A percentile compares a stretch with the other conserved stretches of the same genome.
Conservation (phyloP, 495 filamentous ascomycete genomes). For the Parathielavia hyrcaniae region DNA sequence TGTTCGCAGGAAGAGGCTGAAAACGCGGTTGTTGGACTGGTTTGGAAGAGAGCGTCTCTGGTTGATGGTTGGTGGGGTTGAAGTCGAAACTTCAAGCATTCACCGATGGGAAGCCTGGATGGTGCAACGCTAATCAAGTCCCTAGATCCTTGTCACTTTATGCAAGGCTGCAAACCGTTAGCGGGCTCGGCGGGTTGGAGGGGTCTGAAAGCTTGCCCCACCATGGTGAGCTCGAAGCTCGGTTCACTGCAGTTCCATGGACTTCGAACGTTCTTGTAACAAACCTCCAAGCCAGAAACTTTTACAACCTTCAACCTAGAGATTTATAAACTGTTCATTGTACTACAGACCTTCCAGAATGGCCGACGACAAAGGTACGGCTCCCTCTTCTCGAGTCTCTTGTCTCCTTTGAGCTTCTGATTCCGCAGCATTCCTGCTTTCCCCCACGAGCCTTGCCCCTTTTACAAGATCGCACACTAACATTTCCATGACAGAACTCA, state of each 20-base stretch:
- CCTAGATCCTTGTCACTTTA: neutral
- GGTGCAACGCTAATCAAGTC: too few relatives aligned
- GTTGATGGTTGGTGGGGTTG: neutral
- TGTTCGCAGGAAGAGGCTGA: neutral
- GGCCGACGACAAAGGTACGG: slow-evolving; percentile 31
- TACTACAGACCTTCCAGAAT: slow-evolving; percentile 11
- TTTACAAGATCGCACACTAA: slow-evolving; percentile 17
- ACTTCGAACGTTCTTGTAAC: slow-evolving; percentile 18
- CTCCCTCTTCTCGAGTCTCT: neutral
- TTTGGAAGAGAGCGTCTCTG: neutral
- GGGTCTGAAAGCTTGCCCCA: slow-evolving; percentile 14
- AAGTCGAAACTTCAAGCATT: neutral
- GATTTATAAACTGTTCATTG: neutral
- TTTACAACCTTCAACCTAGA: neutral
- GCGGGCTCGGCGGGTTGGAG: slow-evolving; percentile 7
- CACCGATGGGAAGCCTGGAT: neutral
- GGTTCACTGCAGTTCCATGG: slow-evolving; percentile 18
- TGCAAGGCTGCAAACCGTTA: slow-evolving; percentile 6
- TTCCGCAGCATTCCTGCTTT: too few relatives aligned
- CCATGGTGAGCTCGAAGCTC: slow-evolving; percentile 13
- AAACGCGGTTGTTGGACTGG: neutral
- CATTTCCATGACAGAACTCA: slow-evolving; percentile 39
- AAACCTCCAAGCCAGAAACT: neutral
- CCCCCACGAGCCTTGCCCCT: too few relatives aligned
- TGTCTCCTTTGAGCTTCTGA: too few relatives aligned